Evolutionary conservation across 352 stramenopile species (phyloP), one percentile per base, ranked within the genome.

Genomic region (Aphanomyces stellatus): DNA sequence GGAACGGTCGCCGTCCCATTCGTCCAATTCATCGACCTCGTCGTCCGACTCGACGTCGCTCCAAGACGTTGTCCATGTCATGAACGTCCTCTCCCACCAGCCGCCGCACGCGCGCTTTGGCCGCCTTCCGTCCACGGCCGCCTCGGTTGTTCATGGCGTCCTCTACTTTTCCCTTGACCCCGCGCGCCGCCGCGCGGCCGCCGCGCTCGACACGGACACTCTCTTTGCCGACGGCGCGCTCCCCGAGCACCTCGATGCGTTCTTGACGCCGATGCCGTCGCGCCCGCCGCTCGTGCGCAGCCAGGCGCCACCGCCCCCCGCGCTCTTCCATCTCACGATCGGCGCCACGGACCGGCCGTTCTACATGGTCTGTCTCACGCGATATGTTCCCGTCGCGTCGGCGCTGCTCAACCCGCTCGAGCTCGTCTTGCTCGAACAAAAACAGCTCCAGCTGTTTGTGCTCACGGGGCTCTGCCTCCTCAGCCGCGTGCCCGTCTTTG

Each of bases 41-140:
- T 79, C 90, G 28, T 83, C 74, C 57, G 92, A 82, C 56, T 87
- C 90, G 78, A 94, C 85, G 15, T 91, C 82, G 17, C 67, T 94
- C 27, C 82, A 91, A 70, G 85, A 94, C 59, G 68, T 94, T n/a
- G 90, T 91, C 46, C 85, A 94, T 62, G 91, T 82, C 48, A 94
- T 94, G 85, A 94, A 87, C 71, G 83, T 94, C 17, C 71, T 82
- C 3, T 94, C 85, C 0, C 82, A 91, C 61, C 83, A 84, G 0
- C 49, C 30, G 25, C 82, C 83, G 7, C 8, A 43, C 5, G 34
- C 56, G 13, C 28, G 30, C n/a, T 40, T 66, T 40, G 59, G 19
- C 8, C 46, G 24, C 17, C 59, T 53, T 27, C 27, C n/a, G 59
- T 66, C 46, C n/a, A 27, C 46, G 25, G n/a, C 37, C 24, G 46